These are phyloP conservation scores for Suillus occidentalis DNA, from an alignment of 768 basidiomycete species.

Conservation along the genomic window DNA sequence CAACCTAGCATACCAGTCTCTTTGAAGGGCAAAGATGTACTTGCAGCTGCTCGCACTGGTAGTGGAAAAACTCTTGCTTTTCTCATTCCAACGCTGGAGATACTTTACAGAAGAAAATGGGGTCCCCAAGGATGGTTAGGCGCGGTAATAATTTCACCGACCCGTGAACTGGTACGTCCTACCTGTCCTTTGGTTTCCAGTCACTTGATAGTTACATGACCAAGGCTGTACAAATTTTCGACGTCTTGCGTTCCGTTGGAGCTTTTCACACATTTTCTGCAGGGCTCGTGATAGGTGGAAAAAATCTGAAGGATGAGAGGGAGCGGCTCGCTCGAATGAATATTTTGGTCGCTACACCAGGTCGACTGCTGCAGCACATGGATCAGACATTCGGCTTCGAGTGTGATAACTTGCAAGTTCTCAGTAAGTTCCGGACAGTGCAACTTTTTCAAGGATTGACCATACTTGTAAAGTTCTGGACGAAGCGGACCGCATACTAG, in stretches of 20 bases:
- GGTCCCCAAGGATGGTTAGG: conserved; percentile 78
- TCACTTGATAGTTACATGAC: not conserved
- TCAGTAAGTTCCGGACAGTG: conserved; percentile 54
- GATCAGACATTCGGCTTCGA: conserved; percentile 97
- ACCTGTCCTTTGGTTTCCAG: not conserved
- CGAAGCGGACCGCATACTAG: conserved; percentile 94
- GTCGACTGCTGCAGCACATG: conserved; percentile 94
- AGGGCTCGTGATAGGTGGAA: conserved; percentile 94
- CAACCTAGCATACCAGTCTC: conserved; percentile 58
- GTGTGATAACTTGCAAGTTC: conserved; percentile 83
- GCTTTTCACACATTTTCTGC: conserved; percentile 91
- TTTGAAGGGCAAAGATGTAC: conserved; percentile 61
- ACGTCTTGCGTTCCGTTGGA: conserved; percentile 91
- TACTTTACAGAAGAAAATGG: conserved; percentile 66
- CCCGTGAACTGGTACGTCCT: conserved; percentile 78
- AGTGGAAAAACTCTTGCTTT: conserved; percentile 78
- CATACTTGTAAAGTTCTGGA: conserved; percentile 61
- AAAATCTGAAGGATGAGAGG: conserved; percentile 89
- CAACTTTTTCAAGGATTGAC: conserved; percentile 25
- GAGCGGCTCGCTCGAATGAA: conserved; percentile 93
- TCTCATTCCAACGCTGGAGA: conserved; percentile 65
- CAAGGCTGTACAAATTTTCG: conserved; percentile 98
- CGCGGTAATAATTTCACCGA: conserved; percentile 91
- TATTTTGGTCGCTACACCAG: conserved; percentile 97
- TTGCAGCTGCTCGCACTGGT: conserved; percentile 70